Evolutionary conservation across 208 protist species (phyloP), one percentile per base, ranked within the genome.

Genomic region (Acanthamoeba divionensis): DNA sequence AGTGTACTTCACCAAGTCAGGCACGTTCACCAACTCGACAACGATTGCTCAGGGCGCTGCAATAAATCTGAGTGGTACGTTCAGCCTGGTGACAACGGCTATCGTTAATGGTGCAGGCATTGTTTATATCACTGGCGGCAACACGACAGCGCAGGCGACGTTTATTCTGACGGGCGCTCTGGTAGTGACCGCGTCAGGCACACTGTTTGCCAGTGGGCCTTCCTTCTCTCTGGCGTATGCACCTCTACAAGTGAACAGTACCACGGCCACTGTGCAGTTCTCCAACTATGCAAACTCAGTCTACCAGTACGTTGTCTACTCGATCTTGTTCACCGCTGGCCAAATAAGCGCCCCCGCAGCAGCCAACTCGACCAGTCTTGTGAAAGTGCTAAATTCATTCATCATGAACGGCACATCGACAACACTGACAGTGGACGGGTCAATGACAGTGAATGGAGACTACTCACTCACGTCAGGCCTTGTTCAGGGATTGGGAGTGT

Each of bases 381-480:
- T 85, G 26, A 36, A 44, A 48, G 65, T 85, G 52, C n/a, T n/a
- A n/a, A n/a, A n/a, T n/a, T n/a, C 21, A 7, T 44, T 85, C 75
- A 85, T 29, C 3, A 54, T 85, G n/a, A n/a, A n/a, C n/a, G n/a
- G n/a, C n/a, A 85, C 75, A 18, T 18, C 33, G 33, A 54, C 52
- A 33, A 85, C 75, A 48, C 65, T 48, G 52, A 63, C 75, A 21
- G 75, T 85, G 29, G 36, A 31, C 24, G 75, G 75, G 29, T 29
- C 44, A 18, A 48, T 85, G 18, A 44, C 33, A 48, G 75, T 85
- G 9, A 54, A 66, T 21, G 24, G 60, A 29, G 75, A 85, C 75
- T 85, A 66, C 48, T 85, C 52, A 54, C 75, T 85, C 75, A 85
- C 52, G 52, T 66, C 75, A 21, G 75, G 75, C 75, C 60, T 54